Percentiles rank a stretch among this genome's conserved stretches.
Evolutionary conservation across 108 stramenopile species (phyloP).

Genomic region (Cyclostephanos tholiformis): DNA sequence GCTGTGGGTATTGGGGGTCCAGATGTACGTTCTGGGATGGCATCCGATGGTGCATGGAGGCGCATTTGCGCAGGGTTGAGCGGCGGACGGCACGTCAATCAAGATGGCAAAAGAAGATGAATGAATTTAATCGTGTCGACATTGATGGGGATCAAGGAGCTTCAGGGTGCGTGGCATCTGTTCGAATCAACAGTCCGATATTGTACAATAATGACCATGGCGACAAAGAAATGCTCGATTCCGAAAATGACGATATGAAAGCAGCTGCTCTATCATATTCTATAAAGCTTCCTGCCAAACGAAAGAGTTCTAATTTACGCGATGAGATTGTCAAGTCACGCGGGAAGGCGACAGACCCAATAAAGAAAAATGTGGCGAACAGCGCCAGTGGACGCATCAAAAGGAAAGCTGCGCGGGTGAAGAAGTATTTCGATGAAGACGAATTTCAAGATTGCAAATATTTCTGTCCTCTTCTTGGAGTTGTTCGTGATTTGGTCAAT

Average conservation of each 20-base stretch:
- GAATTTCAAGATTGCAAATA: conserved; percentile 34
- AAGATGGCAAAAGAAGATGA: conserved; percentile 8
- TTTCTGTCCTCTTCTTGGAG: conserved; percentile 32
- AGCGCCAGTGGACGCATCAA: neutral
- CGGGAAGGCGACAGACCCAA: neutral
- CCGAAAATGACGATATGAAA: neutral
- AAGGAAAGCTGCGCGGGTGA: neutral
- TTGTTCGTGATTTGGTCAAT: conserved; percentile 51
- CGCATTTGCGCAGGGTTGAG: conserved; percentile 34
- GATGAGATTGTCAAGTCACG: neutral
- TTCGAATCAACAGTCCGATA: conserved; percentile 12
- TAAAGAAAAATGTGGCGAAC: neutral
- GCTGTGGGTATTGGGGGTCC: conserved; percentile 28
- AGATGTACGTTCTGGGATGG: conserved; percentile 34
- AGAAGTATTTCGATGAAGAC: conserved; percentile 26
- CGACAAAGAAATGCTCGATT: conserved; percentile 17
- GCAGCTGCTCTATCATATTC: neutral
- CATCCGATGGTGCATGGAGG: conserved; percentile 45
- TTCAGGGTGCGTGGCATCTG: conserved; percentile 15
- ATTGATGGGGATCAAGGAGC: conserved; percentile 3
- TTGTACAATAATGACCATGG: neutral
- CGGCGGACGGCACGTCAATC: conserved; percentile 25
- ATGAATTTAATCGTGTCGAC: conserved; percentile 3
- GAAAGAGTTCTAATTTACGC: conserved; percentile 20
- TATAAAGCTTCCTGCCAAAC: conserved; percentile 14